A percentile compares a stretch with the other conserved stretches of the same genome.
Evolutionary conservation across 805 yeast genomes (phyloP).

Genomic region (Candida silvicultrix): DNA sequence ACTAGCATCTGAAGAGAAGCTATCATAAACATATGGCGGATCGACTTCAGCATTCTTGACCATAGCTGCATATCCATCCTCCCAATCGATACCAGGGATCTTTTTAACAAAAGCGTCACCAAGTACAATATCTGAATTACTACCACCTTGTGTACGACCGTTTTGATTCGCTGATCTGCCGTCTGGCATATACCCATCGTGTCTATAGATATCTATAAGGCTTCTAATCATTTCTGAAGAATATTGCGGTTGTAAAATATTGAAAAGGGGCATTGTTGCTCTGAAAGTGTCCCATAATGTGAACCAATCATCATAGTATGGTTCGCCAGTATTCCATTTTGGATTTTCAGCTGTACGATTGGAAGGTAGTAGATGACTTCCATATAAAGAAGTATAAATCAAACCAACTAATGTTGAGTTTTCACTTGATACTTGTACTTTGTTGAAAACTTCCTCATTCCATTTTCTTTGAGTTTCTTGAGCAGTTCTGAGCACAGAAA

Average conservation of each 20-base stretch:
- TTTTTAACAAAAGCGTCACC: slow-evolving; percentile 30
- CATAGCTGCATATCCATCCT: slow-evolving; percentile 27
- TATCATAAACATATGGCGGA: slow-evolving; percentile 25
- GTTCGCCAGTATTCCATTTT: slow-evolving; percentile 19
- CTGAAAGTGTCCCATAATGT: slow-evolving; percentile 35
- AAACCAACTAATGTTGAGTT: slow-evolving; percentile 3
- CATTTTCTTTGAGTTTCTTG: background rate
- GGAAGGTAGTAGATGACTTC: slow-evolving; percentile 5
- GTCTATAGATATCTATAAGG: slow-evolving; percentile 24
- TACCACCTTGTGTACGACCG: slow-evolving; percentile 33
- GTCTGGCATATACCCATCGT: slow-evolving; percentile 32
- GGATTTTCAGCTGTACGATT: slow-evolving; percentile 22
- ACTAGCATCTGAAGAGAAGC: slow-evolving; percentile 24
- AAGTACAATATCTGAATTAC: slow-evolving; percentile 29
- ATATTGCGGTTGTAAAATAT: slow-evolving; percentile 23
- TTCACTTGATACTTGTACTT: slow-evolving; percentile 2
- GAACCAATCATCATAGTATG: slow-evolving; percentile 31
- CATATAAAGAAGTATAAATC: slow-evolving; percentile 5
- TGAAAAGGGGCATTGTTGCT: slow-evolving; percentile 26
- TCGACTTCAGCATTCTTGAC: slow-evolving; percentile 28
- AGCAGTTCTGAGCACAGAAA: background rate
- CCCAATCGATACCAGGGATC: slow-evolving; percentile 24
- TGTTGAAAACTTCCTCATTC: slow-evolving; percentile 4
- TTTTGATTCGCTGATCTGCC: slow-evolving; percentile 31
- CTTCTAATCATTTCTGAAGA: slow-evolving; percentile 25